Evolutionary conservation across 129 eudicot species (phyloP).

Genomic region (Helianthus annuus): DNA sequence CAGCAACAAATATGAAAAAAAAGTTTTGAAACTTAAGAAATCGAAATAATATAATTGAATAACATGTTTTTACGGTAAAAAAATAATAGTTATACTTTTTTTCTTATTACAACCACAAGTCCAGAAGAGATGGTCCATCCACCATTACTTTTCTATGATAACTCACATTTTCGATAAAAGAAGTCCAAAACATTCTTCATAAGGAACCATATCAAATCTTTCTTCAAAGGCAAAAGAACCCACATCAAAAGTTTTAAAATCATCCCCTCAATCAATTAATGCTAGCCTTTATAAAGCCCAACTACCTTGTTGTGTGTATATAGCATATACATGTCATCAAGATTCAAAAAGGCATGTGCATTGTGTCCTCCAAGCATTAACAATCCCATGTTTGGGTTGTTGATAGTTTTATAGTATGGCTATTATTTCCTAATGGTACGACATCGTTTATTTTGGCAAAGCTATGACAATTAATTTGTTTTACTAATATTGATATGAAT

Average conservation of each 20-base stretch:
- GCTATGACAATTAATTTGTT: background rate
- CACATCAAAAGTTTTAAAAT: conserved; percentile 34
- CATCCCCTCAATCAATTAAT: conserved; percentile 25
- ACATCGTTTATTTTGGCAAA: background rate
- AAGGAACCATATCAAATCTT: conserved; percentile 35
- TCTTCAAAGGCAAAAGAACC: conserved; percentile 31
- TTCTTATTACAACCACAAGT: background rate
- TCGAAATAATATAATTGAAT: too few species aligned
- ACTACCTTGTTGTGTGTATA: conserved; percentile 33
- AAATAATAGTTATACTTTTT: background rate
- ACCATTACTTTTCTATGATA: conserved; percentile 28
- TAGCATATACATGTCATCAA: conserved; percentile 29
- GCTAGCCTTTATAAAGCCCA: conserved; percentile 33
- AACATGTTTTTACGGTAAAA: too few species aligned
- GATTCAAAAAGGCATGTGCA: conserved; percentile 21
- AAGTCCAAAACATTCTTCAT: conserved; percentile 38
- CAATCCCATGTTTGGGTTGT: background rate
- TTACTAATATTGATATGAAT: background rate
- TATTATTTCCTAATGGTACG: background rate
- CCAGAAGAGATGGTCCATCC: conserved; percentile 37
- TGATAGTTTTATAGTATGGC: background rate
- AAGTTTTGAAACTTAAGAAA: too few species aligned
- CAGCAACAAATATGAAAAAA: too few species aligned
- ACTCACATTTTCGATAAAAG: conserved; percentile 24
- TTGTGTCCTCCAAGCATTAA: conserved; percentile 17